Evolutionary conservation across 2,329 filamentous ascomycete genomes (phyloP).

Genomic region (Ophiostoma sp.): DNA sequence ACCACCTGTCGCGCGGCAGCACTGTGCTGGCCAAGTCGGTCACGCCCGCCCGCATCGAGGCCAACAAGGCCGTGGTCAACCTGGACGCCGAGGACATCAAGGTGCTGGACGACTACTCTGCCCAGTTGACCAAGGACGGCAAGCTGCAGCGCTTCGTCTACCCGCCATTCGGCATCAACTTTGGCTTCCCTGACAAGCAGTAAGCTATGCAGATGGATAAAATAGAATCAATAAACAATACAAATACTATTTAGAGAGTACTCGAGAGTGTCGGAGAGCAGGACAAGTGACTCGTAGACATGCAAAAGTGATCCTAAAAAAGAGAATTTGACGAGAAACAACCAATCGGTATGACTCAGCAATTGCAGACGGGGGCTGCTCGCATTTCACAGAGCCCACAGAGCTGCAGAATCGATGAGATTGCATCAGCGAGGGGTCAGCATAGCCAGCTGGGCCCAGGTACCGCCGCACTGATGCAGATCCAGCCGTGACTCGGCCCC

Average conservation of each 20-base stretch:
- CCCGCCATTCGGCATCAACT: slow-evolving; percentile 62
- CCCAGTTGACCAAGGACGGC: slow-evolving; percentile 44
- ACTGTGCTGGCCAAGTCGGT: slow-evolving; percentile 72
- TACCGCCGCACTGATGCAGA: background rate
- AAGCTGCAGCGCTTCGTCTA: slow-evolving; percentile 60
- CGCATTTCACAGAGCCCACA: too few relatives aligned
- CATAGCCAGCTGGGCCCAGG: background rate
- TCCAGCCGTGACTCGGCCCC: background rate
- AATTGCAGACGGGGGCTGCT: too few relatives aligned
- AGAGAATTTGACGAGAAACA: too few relatives aligned
- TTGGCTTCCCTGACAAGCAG: slow-evolving; percentile 66
- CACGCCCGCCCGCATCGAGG: slow-evolving; percentile 60
- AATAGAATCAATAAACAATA: background rate
- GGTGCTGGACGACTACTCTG: slow-evolving; percentile 51
- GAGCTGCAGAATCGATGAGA: background rate
- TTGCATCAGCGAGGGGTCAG: background rate
- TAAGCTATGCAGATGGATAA: background rate
- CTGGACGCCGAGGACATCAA: slow-evolving; percentile 60
- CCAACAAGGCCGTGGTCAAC: slow-evolving; percentile 63
- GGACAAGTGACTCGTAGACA: background rate
- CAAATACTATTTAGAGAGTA: too few relatives aligned
- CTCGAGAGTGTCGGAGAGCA: too few relatives aligned
- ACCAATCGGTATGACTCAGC: background rate
- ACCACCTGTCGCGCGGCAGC: slow-evolving; percentile 62
- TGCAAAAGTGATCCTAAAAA: background rate